Base-by-base conservation (phyloP, 441 rosid species). In the Kokia cookei region DNA sequence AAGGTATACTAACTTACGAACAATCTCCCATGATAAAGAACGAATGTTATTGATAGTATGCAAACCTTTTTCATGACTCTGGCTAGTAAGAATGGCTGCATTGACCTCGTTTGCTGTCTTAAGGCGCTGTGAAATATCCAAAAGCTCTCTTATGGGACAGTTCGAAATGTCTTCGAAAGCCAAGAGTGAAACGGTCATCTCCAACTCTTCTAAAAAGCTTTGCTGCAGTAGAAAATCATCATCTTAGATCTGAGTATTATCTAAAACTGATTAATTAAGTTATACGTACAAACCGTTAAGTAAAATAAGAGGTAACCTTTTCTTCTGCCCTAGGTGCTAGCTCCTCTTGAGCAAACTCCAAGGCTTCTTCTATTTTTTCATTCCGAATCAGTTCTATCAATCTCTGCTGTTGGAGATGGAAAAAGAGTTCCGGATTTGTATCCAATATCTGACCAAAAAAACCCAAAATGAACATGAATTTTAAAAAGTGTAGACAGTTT, bases 401-500 rank as follows among this genome's bases (percentile, higher is more conserved):
- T 77, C 93, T 90, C 76, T 96, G 99, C 78, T 93, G 99, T 78
- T 95, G 99, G 57, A 95, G 99, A 81, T 95, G 99, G 84, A 95
- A 95, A 85, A 90, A 95, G 51, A 95, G 88, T 81, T 90, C 94
- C 0, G 97, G 98, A 77, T 95, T 95, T 40, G 95, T 93, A 80
- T 95, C 97, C 80, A 93, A 73, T 76, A 93, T 93, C 99, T 65
- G 53, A 32, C 37, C 8, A 5, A 43, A 42, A 42, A 65, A 22
- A 42, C 37, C 37, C 37, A 32, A 32, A 32, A 32, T 32, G 37
- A 32, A 32, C 37, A 32, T 1, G n/a, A 17, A 12, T 11, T 27
- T 59, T 37, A 27, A 12, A 22, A 42, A 22, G 32, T 5, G 69
- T 4, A 65, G 53, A 65, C 24, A 19, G 53, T 65, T 22, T 19